Base-by-base conservation (phyloP, 1,284 basidiomycete species). In the Ceratobasidium sp. region DNA sequence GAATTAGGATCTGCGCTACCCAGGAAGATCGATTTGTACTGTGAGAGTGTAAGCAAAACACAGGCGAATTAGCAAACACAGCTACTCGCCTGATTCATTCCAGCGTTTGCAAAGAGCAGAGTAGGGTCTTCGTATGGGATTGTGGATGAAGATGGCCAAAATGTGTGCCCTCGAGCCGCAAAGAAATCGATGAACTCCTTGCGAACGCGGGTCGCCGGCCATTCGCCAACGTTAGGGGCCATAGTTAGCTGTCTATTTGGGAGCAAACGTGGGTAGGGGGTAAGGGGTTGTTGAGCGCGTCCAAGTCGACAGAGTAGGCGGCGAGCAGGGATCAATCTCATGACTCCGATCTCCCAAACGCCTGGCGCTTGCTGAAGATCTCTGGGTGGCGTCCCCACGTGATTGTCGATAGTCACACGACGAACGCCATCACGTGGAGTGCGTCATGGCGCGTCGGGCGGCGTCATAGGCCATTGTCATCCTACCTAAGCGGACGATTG, bases 111-210 rank as follows among this genome's bases (percentile, higher is more conserved):
- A 79, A 99, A 99, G 75, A 99, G 89, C 50, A 99, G 87, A 7
- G 97, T 98, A 2, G 98, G 95, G 82, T 97, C 95, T 77, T 99
- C 97, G 82, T 96, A 98, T 0, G 97, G 97, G 77, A 99, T 94
- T 57, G 95, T 97, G 14, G 94, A 89, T 6, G 94, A 96, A 54
- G 94, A 97, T n/a, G 92, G 92, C 74, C 96, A 94, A 81, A 95
- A 98, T 44, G 92, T 92, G 83, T 99, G 98, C 76, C 87, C 86
- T 78, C 89, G 89, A 62, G 85, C 84, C 73, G 88, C 85, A 83
- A 98, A 99, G 84, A 86, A 94, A 76, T 91, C 86, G 80, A 93
- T 89, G 82, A 90, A 95, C 63, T 91, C 89, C 77, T 90, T 82
- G 74, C 92, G 87, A 62, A 94, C 88, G 79, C 87, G 89, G 55